Evolutionary conservation across 805 yeast species (phyloP), one percentile per base, ranked within the genome.

Genomic region (Danielozyma ontarioensis): DNA sequence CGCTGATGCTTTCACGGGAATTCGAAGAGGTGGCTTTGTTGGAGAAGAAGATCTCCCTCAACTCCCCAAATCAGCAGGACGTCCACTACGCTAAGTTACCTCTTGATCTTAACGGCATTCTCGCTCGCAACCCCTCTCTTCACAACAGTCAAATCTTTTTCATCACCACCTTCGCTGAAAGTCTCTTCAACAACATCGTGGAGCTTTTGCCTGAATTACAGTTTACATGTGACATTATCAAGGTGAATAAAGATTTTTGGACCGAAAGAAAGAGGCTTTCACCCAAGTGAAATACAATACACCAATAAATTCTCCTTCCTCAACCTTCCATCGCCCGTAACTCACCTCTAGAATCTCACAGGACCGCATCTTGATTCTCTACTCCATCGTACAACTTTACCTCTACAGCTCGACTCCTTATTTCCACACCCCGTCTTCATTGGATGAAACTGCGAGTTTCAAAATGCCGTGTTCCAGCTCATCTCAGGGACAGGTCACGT

Each of bases 131-230:
- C 34, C 78, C 81, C 6, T 40, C 49, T 11, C 63, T 88, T 24
- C 78, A 79, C 21, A 70, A 72, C 42, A 85, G 89, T 13, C 97
- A 89, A 60, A 57, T 85, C 21, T 86, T 85, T 51, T 89, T 89
- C 66, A 87, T 88, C 37, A 70, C 75, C 46, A 72, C 85, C 13
- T 89, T 85, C 68, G 96, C 96, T 4, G 76, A 66, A 40, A 80
- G 79, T 34, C 76, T 88, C 53, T 90, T 90, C 59, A 58, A 62
- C 28, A 80, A 77, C 44, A 73, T 87, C 15, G 70, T 76, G 15
- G 67, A 66, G 17, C 68, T 74, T 8, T 66, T 86, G 21, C 88
- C 87, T 2, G 75, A 76, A 35, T 65, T 82, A 44, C 49, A 56
- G 30, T 85, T 75, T 51, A 65, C 85, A 27, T 55, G 68, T 13